Conservation (phyloP, 2,329 filamentous ascomycete species). For the Akanthomyces dipterigenus region DNA sequence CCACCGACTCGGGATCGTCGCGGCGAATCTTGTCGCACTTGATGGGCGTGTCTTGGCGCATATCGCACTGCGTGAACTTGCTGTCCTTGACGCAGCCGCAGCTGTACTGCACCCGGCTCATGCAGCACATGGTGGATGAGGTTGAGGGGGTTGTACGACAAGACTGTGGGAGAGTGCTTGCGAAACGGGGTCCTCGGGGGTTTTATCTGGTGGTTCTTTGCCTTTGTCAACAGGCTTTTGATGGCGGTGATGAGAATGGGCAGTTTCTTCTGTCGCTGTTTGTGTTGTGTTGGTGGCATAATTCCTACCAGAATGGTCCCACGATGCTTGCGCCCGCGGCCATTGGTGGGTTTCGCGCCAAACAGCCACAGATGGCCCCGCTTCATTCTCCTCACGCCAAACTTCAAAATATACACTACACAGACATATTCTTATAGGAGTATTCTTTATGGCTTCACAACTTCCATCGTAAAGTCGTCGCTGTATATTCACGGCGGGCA, state of each 20-base stretch:
- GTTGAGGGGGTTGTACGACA: not conserved
- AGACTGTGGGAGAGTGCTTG: too few species aligned
- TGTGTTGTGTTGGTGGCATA: not conserved
- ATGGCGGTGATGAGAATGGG: too few species aligned
- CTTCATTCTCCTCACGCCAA: too few species aligned
- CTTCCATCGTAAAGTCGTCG: not conserved
- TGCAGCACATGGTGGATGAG: not conserved
- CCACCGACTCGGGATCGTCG: not conserved
- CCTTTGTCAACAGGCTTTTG: too few species aligned
- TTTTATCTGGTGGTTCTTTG: too few species aligned
- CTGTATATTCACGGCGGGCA: not conserved
- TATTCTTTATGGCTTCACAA: too few species aligned
- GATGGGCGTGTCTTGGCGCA: not conserved
- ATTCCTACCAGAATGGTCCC: too few species aligned
- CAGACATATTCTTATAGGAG: too few species aligned
- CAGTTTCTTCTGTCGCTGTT: too few species aligned
- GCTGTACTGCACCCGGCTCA: conserved; percentile 1
- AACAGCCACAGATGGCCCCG: not conserved
- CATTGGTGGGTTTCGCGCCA: not conserved
- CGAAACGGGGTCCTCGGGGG: too few species aligned
- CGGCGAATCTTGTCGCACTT: not conserved
- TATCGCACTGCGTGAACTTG: not conserved
- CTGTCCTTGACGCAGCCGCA: conserved; percentile 3
- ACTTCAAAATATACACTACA: too few species aligned
- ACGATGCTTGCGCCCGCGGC: too few species aligned